Conservation (phyloP, 1,139 yeast species). For the Geotrichum klebahnii region DNA sequence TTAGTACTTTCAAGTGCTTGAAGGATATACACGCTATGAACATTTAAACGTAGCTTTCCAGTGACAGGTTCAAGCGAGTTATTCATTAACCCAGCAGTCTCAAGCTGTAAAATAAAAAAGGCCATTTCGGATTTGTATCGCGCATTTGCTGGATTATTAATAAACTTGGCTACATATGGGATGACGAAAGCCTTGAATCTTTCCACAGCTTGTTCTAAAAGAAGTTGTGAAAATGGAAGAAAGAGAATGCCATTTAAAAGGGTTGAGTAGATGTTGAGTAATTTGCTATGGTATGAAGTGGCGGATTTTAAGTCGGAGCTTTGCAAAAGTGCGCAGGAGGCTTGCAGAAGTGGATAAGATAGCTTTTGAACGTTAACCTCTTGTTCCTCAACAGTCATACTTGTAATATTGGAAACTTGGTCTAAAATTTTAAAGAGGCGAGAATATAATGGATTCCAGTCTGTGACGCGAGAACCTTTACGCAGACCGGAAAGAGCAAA, state of each 20-base stretch:
- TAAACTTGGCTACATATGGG: conserved; percentile 25
- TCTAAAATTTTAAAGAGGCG: conserved; percentile 14
- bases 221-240: conserved; percentile 41
- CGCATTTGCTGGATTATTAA: conserved; percentile 17
- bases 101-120: conserved; percentile 21
- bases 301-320: conserved; percentile 30
- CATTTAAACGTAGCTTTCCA: conserved; percentile 16
- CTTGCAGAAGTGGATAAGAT: conserved; percentile 16
- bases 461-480: conserved; percentile 40
- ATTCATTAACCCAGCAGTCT: conserved; percentile 21
- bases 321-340: conserved; percentile 24
- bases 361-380: conserved; percentile 1
- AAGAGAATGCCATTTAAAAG: conserved; percentile 23
- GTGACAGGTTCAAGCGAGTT: conserved; percentile 20
- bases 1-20: conserved; percentile 7
- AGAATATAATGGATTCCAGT: conserved; percentile 35
- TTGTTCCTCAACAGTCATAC: neutral
- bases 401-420: neutral
- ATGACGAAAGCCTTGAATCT: conserved; percentile 28
- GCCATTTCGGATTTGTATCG: conserved; percentile 13
- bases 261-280: conserved; percentile 20
- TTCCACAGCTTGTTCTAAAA: conserved; percentile 36
- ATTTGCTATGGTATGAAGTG: conserved; percentile 25
- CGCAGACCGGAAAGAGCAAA: conserved; percentile 38
- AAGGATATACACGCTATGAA: conserved; percentile 4